phyloP scores from a whole-genome alignment of 768 basidiomycete species.

The Nidula microcarpa region DNA sequence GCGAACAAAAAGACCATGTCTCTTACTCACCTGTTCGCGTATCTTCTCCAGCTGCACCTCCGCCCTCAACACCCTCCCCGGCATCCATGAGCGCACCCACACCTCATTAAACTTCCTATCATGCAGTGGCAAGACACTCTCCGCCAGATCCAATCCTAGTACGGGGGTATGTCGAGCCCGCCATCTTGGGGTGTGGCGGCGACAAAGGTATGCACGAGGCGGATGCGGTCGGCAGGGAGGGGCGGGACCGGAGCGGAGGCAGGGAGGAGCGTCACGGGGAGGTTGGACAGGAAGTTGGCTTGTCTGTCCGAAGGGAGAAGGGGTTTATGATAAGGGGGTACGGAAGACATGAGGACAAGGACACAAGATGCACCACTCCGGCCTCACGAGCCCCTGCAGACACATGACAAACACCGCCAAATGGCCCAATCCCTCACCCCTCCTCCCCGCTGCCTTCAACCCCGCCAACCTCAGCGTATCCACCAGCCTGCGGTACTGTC shows the following conservation, averaged over 20 bases:
- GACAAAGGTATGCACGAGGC: slow-evolving; percentile 72
- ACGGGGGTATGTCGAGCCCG: slow-evolving; percentile 78
- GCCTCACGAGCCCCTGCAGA: slow-evolving; percentile 59
- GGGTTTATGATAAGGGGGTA: not conserved
- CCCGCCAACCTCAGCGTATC: slow-evolving; percentile 59
- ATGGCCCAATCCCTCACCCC: slow-evolving; percentile 75
- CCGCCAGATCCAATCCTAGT: slow-evolving; percentile 73
- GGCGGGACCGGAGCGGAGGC: slow-evolving; percentile 36
- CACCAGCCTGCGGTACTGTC: slow-evolving; percentile 66
- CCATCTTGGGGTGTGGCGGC: slow-evolving; percentile 72
- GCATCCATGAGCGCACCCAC: slow-evolving; percentile 79
- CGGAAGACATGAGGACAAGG: not conserved
- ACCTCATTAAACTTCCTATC: slow-evolving; percentile 75
- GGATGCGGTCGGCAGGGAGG: slow-evolving; percentile 75
- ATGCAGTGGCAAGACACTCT: slow-evolving; percentile 81
- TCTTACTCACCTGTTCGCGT: slow-evolving; percentile 44
- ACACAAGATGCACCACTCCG: slow-evolving; percentile 60
- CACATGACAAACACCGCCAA: slow-evolving; percentile 76
- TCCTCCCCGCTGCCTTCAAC: slow-evolving; percentile 67
- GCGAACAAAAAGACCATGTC: not conserved
- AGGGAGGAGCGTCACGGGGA: slow-evolving; percentile 56
- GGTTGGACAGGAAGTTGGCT: slow-evolving; percentile 72
- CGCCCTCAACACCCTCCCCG: slow-evolving; percentile 44
- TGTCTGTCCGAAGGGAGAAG: slow-evolving; percentile 35
- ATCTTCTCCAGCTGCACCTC: slow-evolving; percentile 66